Conservation (phyloP, 2,329 filamentous ascomycete species). For the Penicillium sclerotigenum region DNA sequence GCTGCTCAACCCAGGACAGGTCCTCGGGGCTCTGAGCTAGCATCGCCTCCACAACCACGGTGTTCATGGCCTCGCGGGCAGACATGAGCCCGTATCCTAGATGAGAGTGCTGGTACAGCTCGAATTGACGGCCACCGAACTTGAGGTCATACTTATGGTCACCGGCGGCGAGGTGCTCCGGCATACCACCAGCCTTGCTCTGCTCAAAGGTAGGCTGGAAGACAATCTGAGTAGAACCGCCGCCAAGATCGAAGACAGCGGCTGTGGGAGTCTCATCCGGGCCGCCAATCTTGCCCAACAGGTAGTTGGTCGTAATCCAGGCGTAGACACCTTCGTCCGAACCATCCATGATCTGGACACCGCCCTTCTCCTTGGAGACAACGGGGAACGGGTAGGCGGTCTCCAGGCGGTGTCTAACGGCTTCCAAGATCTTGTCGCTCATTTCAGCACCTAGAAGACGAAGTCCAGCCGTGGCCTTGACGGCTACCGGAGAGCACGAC, state of each 20-base stretch:
- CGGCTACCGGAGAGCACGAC: slow-evolving; percentile 89
- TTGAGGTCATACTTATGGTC: slow-evolving; percentile 93
- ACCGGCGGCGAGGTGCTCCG: slow-evolving; percentile 77
- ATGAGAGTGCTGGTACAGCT: slow-evolving; percentile 96
- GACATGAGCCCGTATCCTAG: slow-evolving; percentile 96
- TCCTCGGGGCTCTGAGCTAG: slow-evolving; percentile 60
- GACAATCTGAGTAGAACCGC: slow-evolving; percentile 96
- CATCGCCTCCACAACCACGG: slow-evolving; percentile 68
- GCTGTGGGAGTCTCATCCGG: slow-evolving; percentile 88
- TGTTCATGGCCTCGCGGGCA: slow-evolving; percentile 82
- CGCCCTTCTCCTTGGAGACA: slow-evolving; percentile 76
- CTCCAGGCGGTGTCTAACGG: slow-evolving; percentile 81
- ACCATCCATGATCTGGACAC: slow-evolving; percentile 96
- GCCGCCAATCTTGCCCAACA: slow-evolving; percentile 93
- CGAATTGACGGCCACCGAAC: slow-evolving; percentile 87
- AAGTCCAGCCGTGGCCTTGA: slow-evolving; percentile 94
- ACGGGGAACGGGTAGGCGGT: slow-evolving; percentile 92
- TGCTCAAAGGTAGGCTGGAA: slow-evolving; percentile 92
- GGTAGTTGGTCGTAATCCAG: slow-evolving; percentile 99
- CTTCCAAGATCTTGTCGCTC: slow-evolving; percentile 77
- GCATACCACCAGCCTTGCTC: slow-evolving; percentile 71
- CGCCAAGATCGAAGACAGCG: slow-evolving; percentile 92
- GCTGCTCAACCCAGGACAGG: slow-evolving; percentile 65
- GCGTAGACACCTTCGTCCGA: slow-evolving; percentile 96
- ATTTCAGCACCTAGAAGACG: slow-evolving; percentile 78